A percentile compares a stretch with the other conserved stretches of the same genome.
Evolutionary conservation across 1,139 yeast species (phyloP).

Genomic region (Yamadazyma mexicana): DNA sequence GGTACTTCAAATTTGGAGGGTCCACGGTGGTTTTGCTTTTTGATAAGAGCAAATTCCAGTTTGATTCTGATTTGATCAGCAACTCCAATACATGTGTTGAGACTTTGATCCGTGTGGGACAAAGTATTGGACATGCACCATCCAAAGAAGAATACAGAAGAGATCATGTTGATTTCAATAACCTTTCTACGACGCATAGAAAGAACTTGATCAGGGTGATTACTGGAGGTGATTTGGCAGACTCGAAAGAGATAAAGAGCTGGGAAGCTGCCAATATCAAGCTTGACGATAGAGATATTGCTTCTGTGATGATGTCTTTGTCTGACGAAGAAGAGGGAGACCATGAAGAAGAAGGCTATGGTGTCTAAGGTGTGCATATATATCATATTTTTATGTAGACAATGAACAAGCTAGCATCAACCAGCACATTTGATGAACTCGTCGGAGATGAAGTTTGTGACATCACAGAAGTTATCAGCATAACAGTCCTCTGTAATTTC

Average conservation of each 20-base stretch:
- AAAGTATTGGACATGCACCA: slow-evolving; percentile 81
- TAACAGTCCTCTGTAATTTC: slow-evolving; percentile 35
- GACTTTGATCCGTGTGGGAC: slow-evolving; percentile 85
- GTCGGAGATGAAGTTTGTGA: slow-evolving; percentile 15
- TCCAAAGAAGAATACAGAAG: slow-evolving; percentile 51
- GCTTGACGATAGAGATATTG: slow-evolving; percentile 19
- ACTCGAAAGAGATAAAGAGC: slow-evolving; percentile 30
- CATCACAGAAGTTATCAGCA: slow-evolving; percentile 43
- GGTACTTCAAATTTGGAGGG: slow-evolving; percentile 95
- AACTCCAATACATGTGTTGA: slow-evolving; percentile 75
- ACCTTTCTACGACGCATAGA: slow-evolving; percentile 51
- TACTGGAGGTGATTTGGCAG: slow-evolving; percentile 53
- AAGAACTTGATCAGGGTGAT: slow-evolving; percentile 58
- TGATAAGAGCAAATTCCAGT: slow-evolving; percentile 35
- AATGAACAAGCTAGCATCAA: too few species aligned
- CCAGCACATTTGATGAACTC: slow-evolving; percentile 6
- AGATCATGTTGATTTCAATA: slow-evolving; percentile 43
- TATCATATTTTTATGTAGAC: too few species aligned
- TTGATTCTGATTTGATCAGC: slow-evolving; percentile 71
- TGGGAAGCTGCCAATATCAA: slow-evolving; percentile 40
- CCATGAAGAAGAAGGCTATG: background rate
- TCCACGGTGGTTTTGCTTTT: slow-evolving; percentile 72
- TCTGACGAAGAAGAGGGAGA: slow-evolving; percentile 18
- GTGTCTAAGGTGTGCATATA: too few species aligned
- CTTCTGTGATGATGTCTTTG: slow-evolving; percentile 3